phyloP scores from a whole-genome alignment of 371 early-diverging fungal genomes.

The Smittium mucronatum region DNA sequence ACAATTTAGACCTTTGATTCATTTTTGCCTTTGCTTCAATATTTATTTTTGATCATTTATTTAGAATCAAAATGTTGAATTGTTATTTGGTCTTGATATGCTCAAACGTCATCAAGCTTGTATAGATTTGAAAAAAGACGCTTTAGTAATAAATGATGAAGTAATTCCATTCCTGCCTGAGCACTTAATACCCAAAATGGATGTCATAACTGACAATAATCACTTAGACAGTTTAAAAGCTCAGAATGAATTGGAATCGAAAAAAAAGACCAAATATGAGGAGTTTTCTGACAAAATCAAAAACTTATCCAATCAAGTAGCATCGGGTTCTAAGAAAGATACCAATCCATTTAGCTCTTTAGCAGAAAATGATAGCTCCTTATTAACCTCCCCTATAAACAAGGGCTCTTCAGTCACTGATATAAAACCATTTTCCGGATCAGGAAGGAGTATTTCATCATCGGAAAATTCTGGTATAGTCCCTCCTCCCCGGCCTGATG shows the following conservation, averaged over 20 bases:
- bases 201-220: neutral
- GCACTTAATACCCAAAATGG: conserved; percentile 67
- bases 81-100: conserved; percentile 94
- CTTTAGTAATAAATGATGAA: conserved; percentile 62
- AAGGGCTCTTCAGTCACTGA: neutral
- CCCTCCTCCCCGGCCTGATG: conserved; percentile 29
- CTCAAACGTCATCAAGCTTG: conserved; percentile 52
- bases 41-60: neutral
- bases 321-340: conserved; percentile 9
- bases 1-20: no score
- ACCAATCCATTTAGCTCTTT: neutral
- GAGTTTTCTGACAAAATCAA: neutral
- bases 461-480: conserved; percentile 1
- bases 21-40: neutral
- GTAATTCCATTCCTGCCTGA: conserved; percentile 80
- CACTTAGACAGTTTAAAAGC: neutral
- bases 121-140: conserved; percentile 76
- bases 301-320: conserved; percentile 2
- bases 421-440: neutral
- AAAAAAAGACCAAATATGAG: conserved; percentile 19
- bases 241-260: conserved; percentile 27
- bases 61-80: conserved; percentile 58
- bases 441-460: neutral
- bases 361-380: neutral
- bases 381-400: neutral